These are phyloP conservation scores for Dictyostelium intermedium DNA, from an alignment of 78 protist genomes.

Conservation along the genomic window DNA sequence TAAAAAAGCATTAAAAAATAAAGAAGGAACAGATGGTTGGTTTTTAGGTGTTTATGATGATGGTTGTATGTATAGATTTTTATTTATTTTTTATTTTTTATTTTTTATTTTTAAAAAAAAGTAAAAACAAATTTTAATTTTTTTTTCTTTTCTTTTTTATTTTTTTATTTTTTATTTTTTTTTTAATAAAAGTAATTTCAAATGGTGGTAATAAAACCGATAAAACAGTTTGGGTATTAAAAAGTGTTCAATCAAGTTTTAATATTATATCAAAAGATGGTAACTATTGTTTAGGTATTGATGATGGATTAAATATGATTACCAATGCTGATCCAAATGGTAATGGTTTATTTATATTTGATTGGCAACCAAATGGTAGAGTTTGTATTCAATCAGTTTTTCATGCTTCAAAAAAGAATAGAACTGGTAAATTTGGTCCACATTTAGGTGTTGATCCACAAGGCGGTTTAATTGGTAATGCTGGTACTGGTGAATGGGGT, in stretches of 20 bases:
- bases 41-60: slow-evolving; percentile 23
- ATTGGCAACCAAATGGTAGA: slow-evolving; percentile 25
- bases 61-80: slow-evolving; percentile 2
- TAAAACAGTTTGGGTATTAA: slow-evolving; percentile 42
- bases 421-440: slow-evolving; percentile 64
- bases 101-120: too few relatives aligned
- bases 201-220: slow-evolving; percentile 28
- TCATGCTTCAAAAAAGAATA: slow-evolving; percentile 13
- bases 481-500: slow-evolving; percentile 79
- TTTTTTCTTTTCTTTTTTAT: not conserved
- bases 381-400: slow-evolving; percentile 27
- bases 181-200: not conserved
- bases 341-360: not conserved
- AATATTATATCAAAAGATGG: not conserved
- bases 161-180: too few relatives aligned
- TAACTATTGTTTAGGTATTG: slow-evolving; percentile 27
- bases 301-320: not conserved
- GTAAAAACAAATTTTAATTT: not conserved
- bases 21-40: slow-evolving; percentile 58
- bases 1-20: slow-evolving; percentile 42
- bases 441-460: slow-evolving; percentile 61
- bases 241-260: not conserved
- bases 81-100: too few relatives aligned
- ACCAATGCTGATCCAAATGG: slow-evolving; percentile 15
- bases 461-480: slow-evolving; percentile 64